These are phyloP conservation scores for Phaeosphaeriaceae sp. DNA, from an alignment of 2,329 filamentous ascomycete species.

Conservation along the genomic window DNA sequence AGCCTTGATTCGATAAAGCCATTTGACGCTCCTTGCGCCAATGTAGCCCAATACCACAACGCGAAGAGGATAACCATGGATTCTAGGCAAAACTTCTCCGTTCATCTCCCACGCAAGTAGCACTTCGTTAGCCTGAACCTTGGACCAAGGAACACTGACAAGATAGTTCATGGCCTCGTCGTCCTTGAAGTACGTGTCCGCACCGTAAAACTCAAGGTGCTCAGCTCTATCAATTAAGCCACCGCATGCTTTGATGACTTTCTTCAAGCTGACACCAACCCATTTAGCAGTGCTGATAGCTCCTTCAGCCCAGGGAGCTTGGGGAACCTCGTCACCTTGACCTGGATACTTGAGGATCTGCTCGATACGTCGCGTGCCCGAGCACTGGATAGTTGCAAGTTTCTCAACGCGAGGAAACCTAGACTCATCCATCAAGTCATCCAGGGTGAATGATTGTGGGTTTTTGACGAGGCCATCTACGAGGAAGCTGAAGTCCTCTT, in stretches of 20 bases:
- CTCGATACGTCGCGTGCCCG: constrained; percentile 72
- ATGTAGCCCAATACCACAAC: constrained; percentile 71
- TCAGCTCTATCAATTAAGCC: constrained; percentile 63
- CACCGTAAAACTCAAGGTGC: constrained; percentile 73
- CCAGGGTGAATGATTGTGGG: constrained; percentile 63
- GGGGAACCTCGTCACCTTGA: constrained; percentile 68
- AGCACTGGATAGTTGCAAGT: constrained; percentile 70
- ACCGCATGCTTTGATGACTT: constrained; percentile 73
- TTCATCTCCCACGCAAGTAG: constrained; percentile 77
- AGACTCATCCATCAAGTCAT: constrained; percentile 66
- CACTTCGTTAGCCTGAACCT: constrained; percentile 72
- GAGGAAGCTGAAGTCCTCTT: constrained; percentile 60
- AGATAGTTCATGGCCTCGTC: constrained; percentile 70
- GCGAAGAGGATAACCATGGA: constrained; percentile 71
- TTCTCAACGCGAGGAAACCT: constrained; percentile 66
- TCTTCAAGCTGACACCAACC: constrained; percentile 70
- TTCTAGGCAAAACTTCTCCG: constrained; percentile 66
- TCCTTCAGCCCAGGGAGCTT: constrained; percentile 56
- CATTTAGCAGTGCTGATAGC: constrained; percentile 72
- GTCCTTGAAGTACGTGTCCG: constrained; percentile 77
- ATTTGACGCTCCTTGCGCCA: constrained; percentile 69
- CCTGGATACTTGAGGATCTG: constrained; percentile 71
- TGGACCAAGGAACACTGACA: constrained; percentile 70
- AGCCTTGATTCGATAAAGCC: constrained; percentile 69
- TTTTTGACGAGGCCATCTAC: constrained; percentile 68